Base-by-base conservation (phyloP, 495 filamentous ascomycete species). In the Bombardia bombarda region DNA sequence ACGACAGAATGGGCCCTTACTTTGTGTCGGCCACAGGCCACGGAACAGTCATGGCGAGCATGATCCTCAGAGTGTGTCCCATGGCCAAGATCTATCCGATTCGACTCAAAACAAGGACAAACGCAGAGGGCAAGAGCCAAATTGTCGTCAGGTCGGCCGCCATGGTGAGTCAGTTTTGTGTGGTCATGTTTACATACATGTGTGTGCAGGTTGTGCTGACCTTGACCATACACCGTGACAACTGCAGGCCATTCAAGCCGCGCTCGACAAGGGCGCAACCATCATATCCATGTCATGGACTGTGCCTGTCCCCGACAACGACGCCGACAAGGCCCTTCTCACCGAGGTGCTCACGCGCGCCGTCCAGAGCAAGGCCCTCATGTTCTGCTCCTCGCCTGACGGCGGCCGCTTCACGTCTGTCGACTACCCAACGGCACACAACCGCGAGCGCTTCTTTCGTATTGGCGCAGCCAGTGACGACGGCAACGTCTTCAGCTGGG, bases 1-100 rank as follows among this genome's bases (percentile, higher is more conserved):
- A 49, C 2, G 19, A 31, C 17, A 39, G 42, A 17, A 49, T 38
- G 4, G 32, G 46, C 19, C 57, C 58, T 0, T 63, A 59, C 35
- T 66, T 62, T 38, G 53, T 51, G 4, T 58, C 62, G 1, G 46
- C 43, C 5, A 50, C 50, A 4, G 58, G 57, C 10, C 67, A 70
- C 42, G 68, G 68, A 0, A 72, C 68, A 0, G 28, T 52, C 30
- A 72, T 72, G 64, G 68, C 64, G 1, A 52, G 41, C 18, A 40
- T 60, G 12, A 62, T 72, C 12, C 44, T 42, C 25, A 42, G 50
- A n/a, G 42, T 70, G 1, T 69, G 59, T 38, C 68, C 64, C 1
- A 33, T 39, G 17, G 63, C 43, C 7, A 24, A 57, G 23, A 42
- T 71, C 1, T 39, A 20, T 22, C 21, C 26, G 4, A 20, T 7